These are phyloP conservation scores for Asclepias syriaca DNA, from an alignment of 257 asterid species.

Conservation along the genomic window DNA sequence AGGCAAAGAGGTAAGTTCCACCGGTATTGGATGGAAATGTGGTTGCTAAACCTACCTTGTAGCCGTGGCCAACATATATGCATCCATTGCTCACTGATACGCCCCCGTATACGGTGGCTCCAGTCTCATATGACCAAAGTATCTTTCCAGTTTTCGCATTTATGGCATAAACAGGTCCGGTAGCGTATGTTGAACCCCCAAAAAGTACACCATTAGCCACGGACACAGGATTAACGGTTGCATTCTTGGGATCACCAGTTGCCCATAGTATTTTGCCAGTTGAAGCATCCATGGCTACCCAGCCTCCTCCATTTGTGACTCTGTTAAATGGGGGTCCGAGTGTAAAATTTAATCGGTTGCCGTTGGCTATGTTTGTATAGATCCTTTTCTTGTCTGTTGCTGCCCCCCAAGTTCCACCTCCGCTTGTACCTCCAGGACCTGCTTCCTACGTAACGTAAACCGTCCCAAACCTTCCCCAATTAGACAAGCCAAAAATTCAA, in stretches of 20 bases:
- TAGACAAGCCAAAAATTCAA: background rate
- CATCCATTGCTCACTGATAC: constrained; percentile 50
- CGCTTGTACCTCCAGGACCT: constrained; percentile 39
- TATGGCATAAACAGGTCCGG: constrained; percentile 42
- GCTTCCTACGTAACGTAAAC: constrained; percentile 31
- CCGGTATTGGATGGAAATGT: constrained; percentile 19
- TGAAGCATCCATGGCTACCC: constrained; percentile 51
- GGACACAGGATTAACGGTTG: constrained; percentile 34
- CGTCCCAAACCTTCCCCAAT: background rate
- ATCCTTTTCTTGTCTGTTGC: constrained; percentile 39
- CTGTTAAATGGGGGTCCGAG: constrained; percentile 29
- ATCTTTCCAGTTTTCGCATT: constrained; percentile 34
- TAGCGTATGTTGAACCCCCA: constrained; percentile 36
- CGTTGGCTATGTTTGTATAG: constrained; percentile 46
- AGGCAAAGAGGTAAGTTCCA: constrained; percentile 50
- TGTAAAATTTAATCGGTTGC: constrained; percentile 18
- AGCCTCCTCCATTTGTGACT: constrained; percentile 39
- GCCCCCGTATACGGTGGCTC: constrained; percentile 46
- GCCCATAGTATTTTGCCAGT: constrained; percentile 47
- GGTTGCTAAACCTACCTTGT: constrained; percentile 4
- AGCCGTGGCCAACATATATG: constrained; percentile 45
- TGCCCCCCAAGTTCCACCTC: constrained; percentile 63
- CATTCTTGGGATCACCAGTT: constrained; percentile 44
- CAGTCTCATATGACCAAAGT: constrained; percentile 44
- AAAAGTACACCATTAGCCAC: constrained; percentile 43